Evolutionary conservation across 805 yeast genomes (phyloP), one percentile per base, ranked within the genome.

Genomic region (Monosporozyma aerobia): DNA sequence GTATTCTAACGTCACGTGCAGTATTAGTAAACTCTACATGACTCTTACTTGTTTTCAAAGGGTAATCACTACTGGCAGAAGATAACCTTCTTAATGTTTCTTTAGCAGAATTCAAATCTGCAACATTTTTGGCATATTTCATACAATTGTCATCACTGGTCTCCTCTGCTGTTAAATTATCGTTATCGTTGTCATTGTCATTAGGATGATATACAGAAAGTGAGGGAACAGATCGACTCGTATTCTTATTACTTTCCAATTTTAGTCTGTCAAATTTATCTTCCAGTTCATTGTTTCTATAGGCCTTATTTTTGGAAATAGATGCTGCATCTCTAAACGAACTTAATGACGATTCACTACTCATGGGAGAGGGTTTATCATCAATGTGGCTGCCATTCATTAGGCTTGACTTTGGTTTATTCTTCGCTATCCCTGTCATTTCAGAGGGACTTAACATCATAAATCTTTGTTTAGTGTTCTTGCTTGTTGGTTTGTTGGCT

Each of bases 21-120:
- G 92, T 85, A 57, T 86, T 85, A 1, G 90, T 87, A 59, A 86
- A 70, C 61, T 85, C 87, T 6, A 87, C 83, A 68, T 87, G 94
- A 29, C 56, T 56, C 50, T 54, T 56, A 48, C 51, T 54, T 13
- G 57, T 32, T 16, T 52, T 56, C 9, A 57, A 48, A 14, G 48
- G 32, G 27, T 25, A 23, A 27, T 40, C 45, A 35, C 41, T 49
- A 5, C 52, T 48, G 8, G 52, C 53, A 11, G 53, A 55, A 1
- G 64, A 61, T 33, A 62, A 32, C 48, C 53, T 56, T 51, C 61
- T 54, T 5, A 62, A 57, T 56, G 56, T 58, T 16, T 57, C 60
- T 46, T 60, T 61, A 6, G 63, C 64, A 23, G 53, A 52, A 29
- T 53, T 53, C 9, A 62, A 46, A n/a, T 49, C 51, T 14, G 51